These are phyloP conservation scores for Hura crepitans DNA, from an alignment of 441 rosid genomes.

Conservation along the genomic window DNA sequence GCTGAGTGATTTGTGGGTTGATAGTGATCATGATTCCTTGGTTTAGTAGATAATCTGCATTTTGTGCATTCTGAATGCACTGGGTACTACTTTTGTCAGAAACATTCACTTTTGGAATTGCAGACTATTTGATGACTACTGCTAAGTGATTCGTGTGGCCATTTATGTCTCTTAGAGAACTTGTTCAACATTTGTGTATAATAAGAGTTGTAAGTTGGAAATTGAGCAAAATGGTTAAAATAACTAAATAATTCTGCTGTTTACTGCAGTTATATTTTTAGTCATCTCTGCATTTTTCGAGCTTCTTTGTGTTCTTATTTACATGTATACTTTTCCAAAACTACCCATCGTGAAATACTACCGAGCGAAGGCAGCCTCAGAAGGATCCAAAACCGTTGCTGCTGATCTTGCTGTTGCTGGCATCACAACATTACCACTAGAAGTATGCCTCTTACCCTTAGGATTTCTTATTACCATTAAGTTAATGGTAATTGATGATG, in stretches of 20 bases:
- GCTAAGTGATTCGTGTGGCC: background rate
- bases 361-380: slow-evolving; percentile 54
- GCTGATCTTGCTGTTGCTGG: slow-evolving; percentile 75
- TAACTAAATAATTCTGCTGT: background rate
- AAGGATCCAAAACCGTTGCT: slow-evolving; percentile 67
- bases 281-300: slow-evolving; percentile 45
- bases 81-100: background rate
- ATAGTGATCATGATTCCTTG: no score
- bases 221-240: slow-evolving; percentile 7
- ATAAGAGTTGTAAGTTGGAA: background rate
- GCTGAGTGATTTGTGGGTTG: no score
- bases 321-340: slow-evolving; percentile 48
- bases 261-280: slow-evolving; percentile 50
- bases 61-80: no score
- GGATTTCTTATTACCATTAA: background rate
- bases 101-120: background rate
- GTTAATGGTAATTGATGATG: no score
- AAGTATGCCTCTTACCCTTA: slow-evolving; percentile 20
- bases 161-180: background rate
- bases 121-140: background rate
- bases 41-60: no score
- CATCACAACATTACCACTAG: slow-evolving; percentile 29
- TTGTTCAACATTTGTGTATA: background rate
- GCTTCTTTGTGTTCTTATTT: slow-evolving; percentile 52
- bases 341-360: slow-evolving; percentile 59